Evolutionary conservation across 2,329 filamentous ascomycete species (phyloP), one percentile per base, ranked within the genome.

Genomic region (Microcera coccophila): DNA sequence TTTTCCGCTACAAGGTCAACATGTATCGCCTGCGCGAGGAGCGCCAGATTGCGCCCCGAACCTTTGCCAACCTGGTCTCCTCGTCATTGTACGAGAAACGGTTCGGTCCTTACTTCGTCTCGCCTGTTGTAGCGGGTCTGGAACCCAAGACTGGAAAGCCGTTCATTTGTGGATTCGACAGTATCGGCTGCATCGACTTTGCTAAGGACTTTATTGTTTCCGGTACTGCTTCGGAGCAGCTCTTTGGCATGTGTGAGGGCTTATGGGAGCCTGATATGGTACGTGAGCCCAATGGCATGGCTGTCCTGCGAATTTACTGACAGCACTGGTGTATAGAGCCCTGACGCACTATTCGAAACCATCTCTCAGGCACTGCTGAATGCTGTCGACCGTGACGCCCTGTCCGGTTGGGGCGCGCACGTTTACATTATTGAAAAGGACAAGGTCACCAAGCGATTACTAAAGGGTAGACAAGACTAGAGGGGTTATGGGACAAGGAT

Each of bases 341-440:
- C 93, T 43, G 91, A 98, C 55, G 90, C 95, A 60, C 83, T 98
- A 39, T 98, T 98, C 72, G 93, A 98, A 75, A 98, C 93, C 50
- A 89, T 97, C 65, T 97, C 93, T 36, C 93, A 98, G 73, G 84
- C 91, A 39, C 78, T 98, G 47, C 78, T 98, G 58, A 97, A 94
- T 70, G 93, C 93, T 47, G 88, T 97, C 45, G 93, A 98, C 70
- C 81, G 93, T 72, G 93, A 98, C 70, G 93, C 93, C 40, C 77
- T 98, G 52, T 96, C 91, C 28, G 93, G 93, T 53, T 97, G 93
- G 93, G 93, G 93, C 65, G 93, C 93, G 29, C 90, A 98, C 65
- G 93, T 98, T 58, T 98, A 97, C 74, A 95, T 98, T 64, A 95
- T 98, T 68, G 93, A 97, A 78, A 98, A 98, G 81, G 90, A 95